Evolutionary conservation across 306 rosid genomes (phyloP).

Genomic region (Dryas octopetala): DNA sequence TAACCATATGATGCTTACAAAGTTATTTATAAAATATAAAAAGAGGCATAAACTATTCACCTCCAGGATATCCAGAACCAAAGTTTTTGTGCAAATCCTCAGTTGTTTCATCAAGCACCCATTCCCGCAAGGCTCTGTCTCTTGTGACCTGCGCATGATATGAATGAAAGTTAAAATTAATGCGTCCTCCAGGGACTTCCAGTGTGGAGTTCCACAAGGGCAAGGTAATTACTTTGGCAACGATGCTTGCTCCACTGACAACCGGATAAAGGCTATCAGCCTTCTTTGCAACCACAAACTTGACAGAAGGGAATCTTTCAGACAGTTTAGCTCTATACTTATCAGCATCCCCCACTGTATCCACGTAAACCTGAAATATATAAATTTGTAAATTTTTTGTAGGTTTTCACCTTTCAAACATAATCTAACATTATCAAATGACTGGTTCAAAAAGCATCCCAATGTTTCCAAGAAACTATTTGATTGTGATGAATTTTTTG

Average conservation of each 20-base stretch:
- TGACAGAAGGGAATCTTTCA: conserved; percentile 61
- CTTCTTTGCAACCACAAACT: conserved; percentile 95
- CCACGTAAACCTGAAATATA: conserved; percentile 74
- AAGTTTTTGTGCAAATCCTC: conserved; percentile 67
- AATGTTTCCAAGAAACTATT: background rate
- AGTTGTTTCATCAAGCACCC: conserved; percentile 88
- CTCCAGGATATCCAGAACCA: conserved; percentile 99
- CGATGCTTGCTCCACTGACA: conserved; percentile 97
- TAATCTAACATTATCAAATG: conserved; percentile 4
- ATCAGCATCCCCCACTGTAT: conserved; percentile 91
- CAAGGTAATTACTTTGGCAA: conserved; percentile 65
- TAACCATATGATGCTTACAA: conserved; percentile 8
- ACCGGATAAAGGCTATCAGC: conserved; percentile 97
- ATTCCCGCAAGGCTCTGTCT: conserved; percentile 72
- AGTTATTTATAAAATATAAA: background rate
- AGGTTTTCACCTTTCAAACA: conserved; percentile 9
- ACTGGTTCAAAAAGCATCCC: background rate
- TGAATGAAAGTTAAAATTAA: conserved; percentile 12
- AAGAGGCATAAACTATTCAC: conserved; percentile 35
- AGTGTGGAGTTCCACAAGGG: background rate
- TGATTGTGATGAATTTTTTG: background rate
- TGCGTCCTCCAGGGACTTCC: background rate
- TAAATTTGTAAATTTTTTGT: background rate
- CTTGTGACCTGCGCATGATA: conserved; percentile 68
- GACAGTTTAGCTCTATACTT: conserved; percentile 73